Percentiles rank a stretch among this genome's conserved stretches.
Conservation (phyloP, 495 filamentous ascomycete species). For the Neurospora sp. region DNA sequence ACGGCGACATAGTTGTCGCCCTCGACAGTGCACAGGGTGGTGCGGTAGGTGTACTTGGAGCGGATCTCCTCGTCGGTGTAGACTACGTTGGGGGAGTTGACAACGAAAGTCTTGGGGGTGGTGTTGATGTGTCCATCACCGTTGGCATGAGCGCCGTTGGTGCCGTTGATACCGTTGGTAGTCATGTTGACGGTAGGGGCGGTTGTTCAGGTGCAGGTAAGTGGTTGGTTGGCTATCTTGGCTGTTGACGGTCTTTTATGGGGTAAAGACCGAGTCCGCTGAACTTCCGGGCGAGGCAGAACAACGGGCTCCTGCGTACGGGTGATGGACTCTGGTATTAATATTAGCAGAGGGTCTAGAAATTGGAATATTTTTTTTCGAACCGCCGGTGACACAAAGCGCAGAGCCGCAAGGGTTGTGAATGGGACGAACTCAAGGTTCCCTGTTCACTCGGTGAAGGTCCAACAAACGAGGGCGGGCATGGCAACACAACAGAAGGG, state of each 20-base stretch:
- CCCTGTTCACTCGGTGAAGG: neutral
- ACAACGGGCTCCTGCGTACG: slow-evolving; percentile 94
- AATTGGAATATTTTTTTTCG: neutral
- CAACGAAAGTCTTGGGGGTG: slow-evolving; percentile 57
- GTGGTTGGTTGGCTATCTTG: slow-evolving; percentile 13
- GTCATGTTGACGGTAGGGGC: slow-evolving; percentile 1
- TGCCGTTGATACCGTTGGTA: slow-evolving; percentile 47
- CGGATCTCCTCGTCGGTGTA: slow-evolving; percentile 85
- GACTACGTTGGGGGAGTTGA: slow-evolving; percentile 83
- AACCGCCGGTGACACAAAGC: slow-evolving; percentile 4
- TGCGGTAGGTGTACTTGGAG: slow-evolving; percentile 94
- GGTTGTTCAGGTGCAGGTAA: slow-evolving; percentile 15
- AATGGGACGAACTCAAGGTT: neutral
- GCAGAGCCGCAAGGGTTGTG: neutral
- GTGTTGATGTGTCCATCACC: slow-evolving; percentile 5
- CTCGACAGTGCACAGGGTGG: slow-evolving; percentile 65
- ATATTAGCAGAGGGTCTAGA: slow-evolving; percentile 3
- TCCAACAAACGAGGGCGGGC: neutral
- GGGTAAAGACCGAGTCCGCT: slow-evolving; percentile 63
- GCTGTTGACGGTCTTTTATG: slow-evolving; percentile 39
- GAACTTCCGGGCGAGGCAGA: slow-evolving; percentile 78
- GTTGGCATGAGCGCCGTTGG: slow-evolving; percentile 23
- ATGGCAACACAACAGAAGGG: neutral
- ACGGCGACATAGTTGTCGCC: slow-evolving; percentile 70
- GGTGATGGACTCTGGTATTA: slow-evolving; percentile 71